phyloP scores from a whole-genome alignment of 768 basidiomycete genomes.

The Chlorophyllum brunneum region DNA sequence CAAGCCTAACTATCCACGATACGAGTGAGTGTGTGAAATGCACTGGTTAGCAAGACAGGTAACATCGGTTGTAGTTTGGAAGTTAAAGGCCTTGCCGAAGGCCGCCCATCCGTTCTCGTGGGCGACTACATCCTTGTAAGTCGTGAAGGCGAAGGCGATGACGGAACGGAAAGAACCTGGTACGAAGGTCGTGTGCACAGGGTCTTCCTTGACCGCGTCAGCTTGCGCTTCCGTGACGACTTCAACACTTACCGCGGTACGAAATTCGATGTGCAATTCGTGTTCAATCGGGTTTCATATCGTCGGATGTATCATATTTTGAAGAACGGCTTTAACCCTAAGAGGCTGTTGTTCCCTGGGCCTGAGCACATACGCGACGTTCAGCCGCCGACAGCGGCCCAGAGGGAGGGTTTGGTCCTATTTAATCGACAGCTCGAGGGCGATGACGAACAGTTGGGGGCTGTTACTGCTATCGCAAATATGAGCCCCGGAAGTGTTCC shows the following conservation, averaged over 20 bases:
- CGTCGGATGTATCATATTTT: slow-evolving; percentile 56
- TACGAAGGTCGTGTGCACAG: slow-evolving; percentile 47
- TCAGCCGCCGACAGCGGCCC: slow-evolving; percentile 15
- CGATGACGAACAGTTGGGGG: slow-evolving; percentile 47
- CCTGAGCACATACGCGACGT: slow-evolving; percentile 20
- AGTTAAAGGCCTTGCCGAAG: slow-evolving; percentile 55
- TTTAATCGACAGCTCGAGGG: slow-evolving; percentile 30
- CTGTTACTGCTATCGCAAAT: slow-evolving; percentile 44
- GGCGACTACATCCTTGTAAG: slow-evolving; percentile 43
- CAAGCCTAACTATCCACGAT: slow-evolving; percentile 31
- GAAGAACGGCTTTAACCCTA: slow-evolving; percentile 30
- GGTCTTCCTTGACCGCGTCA: slow-evolving; percentile 38
- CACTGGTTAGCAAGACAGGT: no score
- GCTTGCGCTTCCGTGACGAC: slow-evolving; percentile 39
- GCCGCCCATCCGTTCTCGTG: slow-evolving; percentile 53
- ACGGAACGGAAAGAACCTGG: slow-evolving; percentile 25
- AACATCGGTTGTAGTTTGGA: slow-evolving; percentile 30
- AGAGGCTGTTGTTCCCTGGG: slow-evolving; percentile 46
- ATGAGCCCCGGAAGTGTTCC: slow-evolving; percentile 45
- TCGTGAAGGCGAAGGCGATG: slow-evolving; percentile 19
- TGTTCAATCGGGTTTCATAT: slow-evolving; percentile 48
- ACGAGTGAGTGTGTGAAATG: slow-evolving; percentile 32
- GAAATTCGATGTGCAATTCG: slow-evolving; percentile 52
- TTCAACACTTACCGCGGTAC: slow-evolving; percentile 39
- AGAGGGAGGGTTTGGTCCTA: slow-evolving; percentile 21